phyloP scores from a whole-genome alignment of 2,329 filamentous ascomycete genomes.

The Colletotrichum spinosum region DNA sequence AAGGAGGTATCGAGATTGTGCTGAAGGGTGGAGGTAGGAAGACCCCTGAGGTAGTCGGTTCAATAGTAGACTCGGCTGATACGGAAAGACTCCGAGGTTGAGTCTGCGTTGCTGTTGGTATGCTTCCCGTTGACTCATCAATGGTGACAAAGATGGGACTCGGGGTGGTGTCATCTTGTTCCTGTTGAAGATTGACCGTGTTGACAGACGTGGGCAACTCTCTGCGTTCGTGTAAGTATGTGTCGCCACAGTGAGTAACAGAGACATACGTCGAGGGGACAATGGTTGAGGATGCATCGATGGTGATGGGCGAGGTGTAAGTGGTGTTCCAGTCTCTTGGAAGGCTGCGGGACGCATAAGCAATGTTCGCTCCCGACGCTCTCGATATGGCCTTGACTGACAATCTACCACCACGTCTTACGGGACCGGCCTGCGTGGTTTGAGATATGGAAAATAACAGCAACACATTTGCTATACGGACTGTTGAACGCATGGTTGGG shows the following conservation, averaged over 20 bases:
- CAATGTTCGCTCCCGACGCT: neutral
- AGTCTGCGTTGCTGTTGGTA: constrained; percentile 4
- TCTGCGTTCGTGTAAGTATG: constrained; percentile 14
- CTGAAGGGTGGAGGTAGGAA: constrained; percentile 14
- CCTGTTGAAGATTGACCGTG: constrained; percentile 5
- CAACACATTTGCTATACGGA: constrained; percentile 28
- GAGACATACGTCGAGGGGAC: constrained; percentile 10
- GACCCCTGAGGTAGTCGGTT: neutral
- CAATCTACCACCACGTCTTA: constrained; percentile 35
- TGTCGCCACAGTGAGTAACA: neutral
- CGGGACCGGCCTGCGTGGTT: constrained; percentile 38
- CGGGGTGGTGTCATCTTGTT: constrained; percentile 35
- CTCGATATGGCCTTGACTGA: neutral
- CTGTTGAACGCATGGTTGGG: constrained; percentile 9
- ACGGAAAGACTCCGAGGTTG: neutral
- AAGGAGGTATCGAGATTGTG: constrained; percentile 6
- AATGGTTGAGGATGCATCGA: neutral
- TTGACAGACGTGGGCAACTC: neutral
- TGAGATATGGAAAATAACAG: constrained; percentile 34
- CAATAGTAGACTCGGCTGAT: neutral
- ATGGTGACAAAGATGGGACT: constrained; percentile 38
- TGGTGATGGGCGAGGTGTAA: neutral
- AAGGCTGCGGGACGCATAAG: constrained; percentile 6
- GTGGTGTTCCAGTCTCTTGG: constrained; percentile 28
- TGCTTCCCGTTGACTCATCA: constrained; percentile 4